Evolutionary conservation across 139 green algal genomes (phyloP), one percentile per base, ranked within the genome.

Genomic region (Chlorella sp.): DNA sequence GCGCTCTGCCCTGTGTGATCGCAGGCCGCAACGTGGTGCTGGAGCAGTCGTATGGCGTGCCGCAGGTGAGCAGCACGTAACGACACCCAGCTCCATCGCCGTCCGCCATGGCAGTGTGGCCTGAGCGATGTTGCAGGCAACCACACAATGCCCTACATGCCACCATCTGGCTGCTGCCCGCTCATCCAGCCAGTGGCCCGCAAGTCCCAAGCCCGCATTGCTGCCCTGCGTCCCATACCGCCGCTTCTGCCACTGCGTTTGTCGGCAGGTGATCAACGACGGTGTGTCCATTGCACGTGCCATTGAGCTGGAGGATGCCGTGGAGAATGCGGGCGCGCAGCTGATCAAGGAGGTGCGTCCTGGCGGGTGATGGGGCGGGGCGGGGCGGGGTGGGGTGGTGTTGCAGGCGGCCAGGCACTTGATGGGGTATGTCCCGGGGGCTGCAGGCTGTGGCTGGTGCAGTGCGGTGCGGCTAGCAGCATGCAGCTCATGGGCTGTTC

Each of bases 291-390:
- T 99, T 77, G 97, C 97, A 0, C 93, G 97, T 46, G 97, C 96
- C 65, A 99, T 99, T 77, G 97, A 99, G 84, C 92, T 99, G 79
- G 82, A 90, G 64, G 96, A 98, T 84, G 88, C 96, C 34, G 93
- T 98, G 65, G 96, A 99, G 92, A 99, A 99, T 76, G 96, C 97
- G 20, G 97, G 96, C 24, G 96, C 96, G 1, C 96, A 98, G 92
- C 94, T 99, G 20, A 98, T 99, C 92, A 98, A 98, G 90, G 97
- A 99, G 93, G 51, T 60, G 51, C 51, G 51, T 16, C 16, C 13
- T 24, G 95, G 94, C 44, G 58, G 46, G 46, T 11, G 11, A 54
- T 54, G 8, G 46, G 11, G 87, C 40, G n/a, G n/a, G n/a, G n/a
- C n/a, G n/a, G n/a, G n/a, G n/a, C n/a, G n/a, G n/a, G n/a, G n/a